Conservation (phyloP, 2,329 filamentous ascomycete species). For the Apiospora pterosperma region DNA sequence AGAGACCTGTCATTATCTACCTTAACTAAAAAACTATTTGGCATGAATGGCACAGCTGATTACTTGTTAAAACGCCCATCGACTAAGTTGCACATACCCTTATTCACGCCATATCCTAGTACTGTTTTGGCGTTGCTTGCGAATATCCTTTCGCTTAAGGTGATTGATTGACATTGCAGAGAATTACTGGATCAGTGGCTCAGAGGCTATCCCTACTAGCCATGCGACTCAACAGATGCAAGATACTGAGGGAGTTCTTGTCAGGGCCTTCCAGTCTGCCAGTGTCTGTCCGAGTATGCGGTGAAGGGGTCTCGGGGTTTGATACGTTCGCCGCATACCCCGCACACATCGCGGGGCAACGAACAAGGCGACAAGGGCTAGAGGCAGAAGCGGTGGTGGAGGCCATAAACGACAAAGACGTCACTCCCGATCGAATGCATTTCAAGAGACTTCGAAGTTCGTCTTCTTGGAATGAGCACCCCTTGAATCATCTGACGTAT, state of each 20-base stretch:
- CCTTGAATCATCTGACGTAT: neutral
- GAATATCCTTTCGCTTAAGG: neutral
- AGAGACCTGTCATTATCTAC: neutral
- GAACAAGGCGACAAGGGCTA: neutral
- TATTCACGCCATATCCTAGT: neutral
- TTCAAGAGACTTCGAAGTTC: neutral
- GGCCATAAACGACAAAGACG: neutral
- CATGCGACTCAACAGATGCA: neutral
- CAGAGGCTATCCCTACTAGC: neutral
- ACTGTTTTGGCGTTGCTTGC: neutral
- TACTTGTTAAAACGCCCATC: neutral
- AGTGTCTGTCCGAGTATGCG: neutral
- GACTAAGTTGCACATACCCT: neutral
- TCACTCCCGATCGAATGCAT: neutral
- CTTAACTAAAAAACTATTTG: neutral
- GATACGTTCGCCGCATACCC: neutral
- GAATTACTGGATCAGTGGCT: neutral
- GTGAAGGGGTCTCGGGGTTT: neutral
- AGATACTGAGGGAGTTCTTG: neutral
- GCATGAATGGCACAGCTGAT: neutral
- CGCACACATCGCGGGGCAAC: constrained; percentile 2
- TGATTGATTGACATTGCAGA: neutral
- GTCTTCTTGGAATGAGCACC: neutral
- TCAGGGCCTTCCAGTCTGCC: neutral
- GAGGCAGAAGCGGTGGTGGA: neutral